Evolutionary conservation across 169 alveolate genomes (phyloP).

Genomic region (Plasmodium gaboni): DNA sequence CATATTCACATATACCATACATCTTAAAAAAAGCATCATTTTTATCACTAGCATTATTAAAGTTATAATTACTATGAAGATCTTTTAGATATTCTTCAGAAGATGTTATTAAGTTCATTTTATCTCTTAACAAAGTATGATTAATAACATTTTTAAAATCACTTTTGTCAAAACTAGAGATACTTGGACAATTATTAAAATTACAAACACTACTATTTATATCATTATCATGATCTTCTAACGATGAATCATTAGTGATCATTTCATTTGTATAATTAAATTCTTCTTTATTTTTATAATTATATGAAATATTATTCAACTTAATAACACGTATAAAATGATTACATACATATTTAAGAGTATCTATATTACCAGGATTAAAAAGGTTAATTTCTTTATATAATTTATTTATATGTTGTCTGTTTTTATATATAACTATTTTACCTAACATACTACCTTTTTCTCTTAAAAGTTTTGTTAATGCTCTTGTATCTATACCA

Average conservation of each 20-base stretch:
- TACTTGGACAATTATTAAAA: conserved; percentile 13
- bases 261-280: conserved; percentile 21
- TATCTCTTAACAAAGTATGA: conserved; percentile 41
- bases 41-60: conserved; percentile 14
- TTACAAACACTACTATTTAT: background rate
- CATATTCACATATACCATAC: conserved; percentile 45
- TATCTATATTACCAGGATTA: conserved; percentile 67
- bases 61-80: conserved; percentile 11
- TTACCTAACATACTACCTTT: conserved; percentile 88
- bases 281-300: conserved; percentile 15
- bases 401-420: conserved; percentile 33
- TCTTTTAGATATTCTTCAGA: conserved; percentile 54
- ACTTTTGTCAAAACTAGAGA: conserved; percentile 28
- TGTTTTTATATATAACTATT: conserved; percentile 79
- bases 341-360: conserved; percentile 57
- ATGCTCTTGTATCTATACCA: conserved; percentile 91
- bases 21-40: conserved; percentile 24
- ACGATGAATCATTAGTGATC: background rate
- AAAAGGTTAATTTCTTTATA: conserved; percentile 62
- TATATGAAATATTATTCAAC: conserved; percentile 13
- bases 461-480: conserved; percentile 88
- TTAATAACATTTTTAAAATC: conserved; percentile 25
- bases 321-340: conserved; percentile 57
- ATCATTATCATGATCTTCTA: conserved; percentile 17
- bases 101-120: conserved; percentile 40